Base-by-base conservation (phyloP, 441 rosid species). In the Sinapis alba region DNA sequence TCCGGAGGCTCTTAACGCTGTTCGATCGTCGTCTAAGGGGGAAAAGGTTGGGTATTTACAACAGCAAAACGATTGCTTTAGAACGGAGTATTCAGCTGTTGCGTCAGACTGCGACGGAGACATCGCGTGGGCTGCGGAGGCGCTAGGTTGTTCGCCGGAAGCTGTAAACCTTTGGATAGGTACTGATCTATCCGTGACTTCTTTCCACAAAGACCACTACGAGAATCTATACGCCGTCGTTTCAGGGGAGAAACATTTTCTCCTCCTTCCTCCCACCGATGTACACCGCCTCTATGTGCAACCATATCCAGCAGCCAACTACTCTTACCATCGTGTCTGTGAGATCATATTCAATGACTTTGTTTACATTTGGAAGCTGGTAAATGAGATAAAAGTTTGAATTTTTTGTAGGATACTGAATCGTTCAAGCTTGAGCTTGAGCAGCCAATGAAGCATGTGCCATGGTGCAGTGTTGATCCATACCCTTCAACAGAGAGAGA, bases 91-190 rank as follows among this genome's bases (percentile, higher is more conserved):
- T 59, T 68, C 82, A 0, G 83, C 38, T 8, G 73, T 90, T 56
- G 85, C 71, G 23, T 74, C 81, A 2, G 97, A 92, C 18, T 90
- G 97, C 41, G 97, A 92, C 34, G 80, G 72, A 0, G 84, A 94
- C 43, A 68, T 92, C 15, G 71, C 79, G 1, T 90, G 97, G 97
- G 93, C 95, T 27, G 81, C 91, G 45, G 92, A 90, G 59, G 97
- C 97, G 9, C 76, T 94, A 0, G 97, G 94, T 5, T 83, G 85
- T 70, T 71, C 71, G 13, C 97, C 97, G 1, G 97, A 94, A 78
- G 97, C 98, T n/a, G 93, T 92, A 19, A 92, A 94, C 72, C 87
- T 91, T 66, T 94, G 97, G 97, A 84, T 92, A 61, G 97, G 97
- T 23, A 90, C 86, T 77, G 82, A 86, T 66, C 74, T 77, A 21